Conservation (phyloP, 176 grass and related monocot genomes). For the Dendrocalamus sinicus region DNA sequence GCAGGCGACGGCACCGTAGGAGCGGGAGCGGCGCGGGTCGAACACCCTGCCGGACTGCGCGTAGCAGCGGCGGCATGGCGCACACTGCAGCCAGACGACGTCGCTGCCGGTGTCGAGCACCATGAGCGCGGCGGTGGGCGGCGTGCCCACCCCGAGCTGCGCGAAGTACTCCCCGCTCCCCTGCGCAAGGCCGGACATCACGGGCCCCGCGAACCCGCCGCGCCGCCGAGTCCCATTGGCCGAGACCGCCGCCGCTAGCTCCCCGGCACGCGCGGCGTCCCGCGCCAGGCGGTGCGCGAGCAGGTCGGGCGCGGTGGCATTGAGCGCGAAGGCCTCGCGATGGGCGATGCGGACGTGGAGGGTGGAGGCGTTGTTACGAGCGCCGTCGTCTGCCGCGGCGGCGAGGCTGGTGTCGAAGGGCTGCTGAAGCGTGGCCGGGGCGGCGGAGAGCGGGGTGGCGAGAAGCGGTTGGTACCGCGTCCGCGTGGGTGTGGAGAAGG, state of each 20-base stretch:
- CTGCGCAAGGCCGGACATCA: constrained; percentile 79
- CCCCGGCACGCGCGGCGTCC: constrained; percentile 39
- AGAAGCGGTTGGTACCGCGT: no score
- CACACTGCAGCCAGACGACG: constrained; percentile 90
- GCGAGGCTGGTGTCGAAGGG: not conserved
- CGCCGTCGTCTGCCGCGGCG: no score
- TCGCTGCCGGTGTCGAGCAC: constrained; percentile 96
- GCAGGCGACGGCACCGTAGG: constrained; percentile 73
- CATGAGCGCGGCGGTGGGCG: constrained; percentile 69
- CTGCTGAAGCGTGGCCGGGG: not conserved
- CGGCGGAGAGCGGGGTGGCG: no score
- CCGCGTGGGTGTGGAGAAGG: no score
- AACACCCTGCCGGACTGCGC: constrained; percentile 75
- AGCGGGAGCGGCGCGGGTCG: constrained; percentile 68
- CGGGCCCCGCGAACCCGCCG: constrained; percentile 47
- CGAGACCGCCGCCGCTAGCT: not conserved
- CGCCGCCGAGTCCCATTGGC: constrained; percentile 35
- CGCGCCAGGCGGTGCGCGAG: constrained; percentile 52
- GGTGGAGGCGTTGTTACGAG: not conserved
- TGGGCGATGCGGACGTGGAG: constrained; percentile 49
- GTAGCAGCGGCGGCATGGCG: constrained; percentile 88
- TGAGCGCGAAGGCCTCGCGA: constrained; percentile 51
- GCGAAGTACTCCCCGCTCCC: constrained; percentile 96
- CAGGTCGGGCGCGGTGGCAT: constrained; percentile 47
- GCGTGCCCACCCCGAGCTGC: constrained; percentile 81